Conservation (phyloP, 176 grass and related monocot genomes). For the Oryza officinalis region DNA sequence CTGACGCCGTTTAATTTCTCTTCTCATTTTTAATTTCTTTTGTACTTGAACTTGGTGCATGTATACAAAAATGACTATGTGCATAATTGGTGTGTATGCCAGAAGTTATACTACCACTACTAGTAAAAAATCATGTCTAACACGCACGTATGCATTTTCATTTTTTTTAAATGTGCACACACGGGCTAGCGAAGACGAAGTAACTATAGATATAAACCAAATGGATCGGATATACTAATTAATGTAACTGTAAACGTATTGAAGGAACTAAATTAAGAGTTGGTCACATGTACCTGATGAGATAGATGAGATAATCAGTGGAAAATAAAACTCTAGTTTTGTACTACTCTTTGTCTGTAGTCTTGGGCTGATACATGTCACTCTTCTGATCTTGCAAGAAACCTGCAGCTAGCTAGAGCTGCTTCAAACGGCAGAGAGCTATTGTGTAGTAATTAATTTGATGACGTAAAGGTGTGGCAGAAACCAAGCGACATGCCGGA, state of each 20-base stretch:
- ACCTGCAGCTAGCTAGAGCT: not conserved
- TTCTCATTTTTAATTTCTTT: not conserved
- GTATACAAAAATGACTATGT: not conserved
- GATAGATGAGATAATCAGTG: constrained; percentile 20
- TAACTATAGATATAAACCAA: not conserved
- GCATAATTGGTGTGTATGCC: not conserved
- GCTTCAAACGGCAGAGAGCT: not conserved
- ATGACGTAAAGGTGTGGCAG: not conserved
- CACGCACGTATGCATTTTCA: not conserved
- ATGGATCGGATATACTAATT: not conserved
- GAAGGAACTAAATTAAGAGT: not conserved
- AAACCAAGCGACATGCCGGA: not conserved
- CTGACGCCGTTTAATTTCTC: not conserved
- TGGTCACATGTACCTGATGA: constrained; percentile 8
- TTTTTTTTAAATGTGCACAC: not conserved
- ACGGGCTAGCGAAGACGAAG: not conserved
- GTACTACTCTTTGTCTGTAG: not conserved
- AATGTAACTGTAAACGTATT: not conserved
- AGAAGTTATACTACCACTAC: not conserved
- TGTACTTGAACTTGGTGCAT: not conserved
- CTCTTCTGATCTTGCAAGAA: constrained; percentile 20
- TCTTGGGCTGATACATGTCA: not conserved
- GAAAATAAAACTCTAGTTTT: not conserved
- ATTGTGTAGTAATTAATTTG: not conserved
- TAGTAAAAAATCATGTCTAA: not conserved